Conservation (phyloP, 495 filamentous ascomycete species). For the Trichoderma reesei region DNA sequence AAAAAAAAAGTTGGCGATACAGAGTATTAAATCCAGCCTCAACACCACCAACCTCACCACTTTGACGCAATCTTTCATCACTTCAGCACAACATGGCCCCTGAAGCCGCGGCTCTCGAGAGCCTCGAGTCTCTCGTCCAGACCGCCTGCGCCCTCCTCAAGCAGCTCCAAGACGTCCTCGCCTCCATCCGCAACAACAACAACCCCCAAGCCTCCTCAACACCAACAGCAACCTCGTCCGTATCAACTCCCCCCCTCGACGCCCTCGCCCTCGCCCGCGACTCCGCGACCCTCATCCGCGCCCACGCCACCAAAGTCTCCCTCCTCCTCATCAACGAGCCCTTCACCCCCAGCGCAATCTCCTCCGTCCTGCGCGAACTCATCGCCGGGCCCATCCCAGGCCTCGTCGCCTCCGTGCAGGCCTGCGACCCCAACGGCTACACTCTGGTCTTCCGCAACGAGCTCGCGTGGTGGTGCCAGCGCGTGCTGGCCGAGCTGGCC, state of each 20-base stretch:
- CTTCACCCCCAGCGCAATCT: conserved; percentile 68
- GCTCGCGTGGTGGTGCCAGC: conserved; percentile 33
- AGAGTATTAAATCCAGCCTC: neutral
- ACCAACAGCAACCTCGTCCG: neutral
- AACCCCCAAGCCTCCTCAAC: neutral
- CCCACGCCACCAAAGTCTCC: conserved; percentile 78
- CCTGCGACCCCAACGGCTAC: conserved; percentile 48
- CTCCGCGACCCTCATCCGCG: conserved; percentile 56
- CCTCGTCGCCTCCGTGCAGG: conserved; percentile 56
- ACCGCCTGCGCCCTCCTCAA: conserved; percentile 19
- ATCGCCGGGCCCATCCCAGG: conserved; percentile 57
- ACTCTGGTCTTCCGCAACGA: conserved; percentile 51
- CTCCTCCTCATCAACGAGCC: conserved; percentile 76
- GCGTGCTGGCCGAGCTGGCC: conserved; percentile 38
- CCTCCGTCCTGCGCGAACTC: conserved; percentile 54
- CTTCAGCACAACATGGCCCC: neutral
- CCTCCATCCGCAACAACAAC: neutral
- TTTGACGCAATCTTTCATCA: neutral
- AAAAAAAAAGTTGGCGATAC: neutral
- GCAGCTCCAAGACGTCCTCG: conserved; percentile 17
- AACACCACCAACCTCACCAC: neutral
- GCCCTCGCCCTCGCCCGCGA: conserved; percentile 52
- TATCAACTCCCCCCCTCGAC: conserved; percentile 19
- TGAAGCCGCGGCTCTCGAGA: conserved; percentile 2
- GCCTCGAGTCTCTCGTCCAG: conserved; percentile 17